These are phyloP conservation scores for Juncus effusus DNA, from an alignment of 176 grass and related monocot genomes.

Conservation along the genomic window DNA sequence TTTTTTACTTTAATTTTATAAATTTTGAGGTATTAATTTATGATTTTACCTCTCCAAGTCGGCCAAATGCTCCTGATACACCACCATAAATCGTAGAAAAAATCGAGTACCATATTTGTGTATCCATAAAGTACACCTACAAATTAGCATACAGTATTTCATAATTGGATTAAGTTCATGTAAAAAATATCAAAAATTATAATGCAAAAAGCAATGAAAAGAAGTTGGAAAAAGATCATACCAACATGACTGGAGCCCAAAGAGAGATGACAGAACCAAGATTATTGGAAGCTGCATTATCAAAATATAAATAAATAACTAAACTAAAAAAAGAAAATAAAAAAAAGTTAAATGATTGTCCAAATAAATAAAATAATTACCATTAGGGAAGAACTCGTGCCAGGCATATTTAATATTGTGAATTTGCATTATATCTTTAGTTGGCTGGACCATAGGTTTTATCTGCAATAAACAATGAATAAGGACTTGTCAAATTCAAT, in stretches of 20 bases:
- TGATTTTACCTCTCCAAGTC: slow-evolving; percentile 85
- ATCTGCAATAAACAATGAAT: slow-evolving; percentile 58
- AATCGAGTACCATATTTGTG: slow-evolving; percentile 95
- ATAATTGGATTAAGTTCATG: neutral
- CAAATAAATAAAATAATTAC: slow-evolving; percentile 31
- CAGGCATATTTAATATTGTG: slow-evolving; percentile 76
- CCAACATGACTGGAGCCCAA: slow-evolving; percentile 89
- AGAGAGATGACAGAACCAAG: slow-evolving; percentile 69
- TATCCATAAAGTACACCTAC: slow-evolving; percentile 97
- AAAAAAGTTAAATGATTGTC: slow-evolving; percentile 12
- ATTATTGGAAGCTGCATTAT: slow-evolving; percentile 67
- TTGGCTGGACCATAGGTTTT: slow-evolving; percentile 79
- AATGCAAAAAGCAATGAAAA: neutral
- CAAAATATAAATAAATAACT: slow-evolving; percentile 22
- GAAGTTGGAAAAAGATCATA: slow-evolving; percentile 31
- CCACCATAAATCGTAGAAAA: slow-evolving; percentile 92
- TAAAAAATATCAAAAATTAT: neutral
- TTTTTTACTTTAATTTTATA: neutral
- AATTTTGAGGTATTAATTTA: neutral
- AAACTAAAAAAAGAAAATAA: slow-evolving; percentile 6
- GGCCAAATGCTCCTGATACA: slow-evolving; percentile 84
- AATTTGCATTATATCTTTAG: slow-evolving; percentile 87
- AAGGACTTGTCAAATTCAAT: slow-evolving; percentile 1
- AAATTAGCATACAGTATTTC: slow-evolving; percentile 9
- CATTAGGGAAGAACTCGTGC: slow-evolving; percentile 96